Conservation (phyloP, 2,329 filamentous ascomycete genomes). For the Pleochaeta shiraiana region DNA sequence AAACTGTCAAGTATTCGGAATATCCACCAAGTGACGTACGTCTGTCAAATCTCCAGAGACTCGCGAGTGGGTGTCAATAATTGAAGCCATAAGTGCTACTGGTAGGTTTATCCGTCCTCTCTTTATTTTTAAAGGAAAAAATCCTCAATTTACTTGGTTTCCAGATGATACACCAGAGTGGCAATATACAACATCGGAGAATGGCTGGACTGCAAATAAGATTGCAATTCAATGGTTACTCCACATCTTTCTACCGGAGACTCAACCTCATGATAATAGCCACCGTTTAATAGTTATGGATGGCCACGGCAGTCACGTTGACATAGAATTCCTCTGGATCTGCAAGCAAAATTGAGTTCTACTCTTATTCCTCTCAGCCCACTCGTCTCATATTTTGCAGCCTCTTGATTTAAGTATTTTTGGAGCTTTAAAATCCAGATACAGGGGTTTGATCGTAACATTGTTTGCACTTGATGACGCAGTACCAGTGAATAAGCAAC, state of each 20-base stretch:
- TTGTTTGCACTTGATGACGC: background rate
- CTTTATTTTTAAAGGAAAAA: too few species aligned
- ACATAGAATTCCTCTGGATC: background rate
- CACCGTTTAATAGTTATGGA: background rate
- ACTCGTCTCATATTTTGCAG: background rate
- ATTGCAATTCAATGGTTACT: background rate
- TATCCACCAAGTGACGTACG: too few species aligned
- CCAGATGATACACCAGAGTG: background rate
- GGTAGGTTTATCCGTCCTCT: too few species aligned
- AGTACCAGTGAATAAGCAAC: background rate
- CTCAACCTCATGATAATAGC: background rate
- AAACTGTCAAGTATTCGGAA: too few species aligned
- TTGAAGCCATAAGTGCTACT: too few species aligned
- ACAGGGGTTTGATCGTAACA: too few species aligned
- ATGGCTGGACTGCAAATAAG: background rate
- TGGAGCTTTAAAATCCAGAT: too few species aligned
- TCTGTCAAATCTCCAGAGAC: too few species aligned
- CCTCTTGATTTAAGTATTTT: too few species aligned
- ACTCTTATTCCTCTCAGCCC: background rate
- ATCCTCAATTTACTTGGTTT: background rate
- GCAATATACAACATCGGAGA: conserved; percentile 1
- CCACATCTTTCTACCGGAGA: background rate
- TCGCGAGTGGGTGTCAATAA: too few species aligned
- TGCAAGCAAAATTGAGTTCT: background rate
- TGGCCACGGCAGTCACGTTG: background rate